phyloP scores from a whole-genome alignment of 345 rosid species.

The Eucalyptus erythrocorys region DNA sequence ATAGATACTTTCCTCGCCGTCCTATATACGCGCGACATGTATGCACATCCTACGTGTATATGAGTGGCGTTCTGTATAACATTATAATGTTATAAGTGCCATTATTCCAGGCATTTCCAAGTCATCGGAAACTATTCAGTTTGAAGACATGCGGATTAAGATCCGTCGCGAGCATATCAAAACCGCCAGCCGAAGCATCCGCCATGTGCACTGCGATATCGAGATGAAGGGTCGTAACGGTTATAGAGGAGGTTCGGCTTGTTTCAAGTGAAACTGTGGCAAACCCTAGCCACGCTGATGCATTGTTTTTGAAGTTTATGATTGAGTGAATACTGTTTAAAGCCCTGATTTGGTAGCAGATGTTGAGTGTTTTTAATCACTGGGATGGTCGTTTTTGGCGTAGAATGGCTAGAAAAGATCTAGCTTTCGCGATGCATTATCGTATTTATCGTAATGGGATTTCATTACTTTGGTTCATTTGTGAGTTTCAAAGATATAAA shows the following conservation, averaged over 20 bases:
- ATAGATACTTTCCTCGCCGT: not conserved
- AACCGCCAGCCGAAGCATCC: not conserved
- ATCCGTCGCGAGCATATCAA: not conserved
- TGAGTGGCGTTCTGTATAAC: not conserved
- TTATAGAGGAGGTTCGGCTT: not conserved
- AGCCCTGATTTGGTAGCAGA: not conserved
- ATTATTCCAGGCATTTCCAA: not conserved
- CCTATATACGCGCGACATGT: not conserved
- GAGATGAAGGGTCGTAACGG: not conserved
- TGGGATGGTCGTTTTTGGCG: not conserved
- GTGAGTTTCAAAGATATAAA: not conserved
- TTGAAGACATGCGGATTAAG: not conserved
- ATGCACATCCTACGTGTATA: not conserved
- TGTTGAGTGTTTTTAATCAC: not conserved
- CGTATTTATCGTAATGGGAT: not conserved
- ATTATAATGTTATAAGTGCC: not conserved
- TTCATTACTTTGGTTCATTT: not conserved
- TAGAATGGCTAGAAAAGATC: not conserved
- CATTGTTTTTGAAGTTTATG: not conserved
- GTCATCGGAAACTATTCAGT: not conserved
- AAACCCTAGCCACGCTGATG: not conserved
- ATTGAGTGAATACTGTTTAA: not conserved
- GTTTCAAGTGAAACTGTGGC: not conserved
- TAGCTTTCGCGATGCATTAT: not conserved
- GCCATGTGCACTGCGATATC: not conserved